Percentiles rank a stretch among this genome's conserved stretches.
Evolutionary conservation across 2,329 filamentous ascomycete genomes (phyloP).

Genomic region (Penicillium hesseltinei): DNA sequence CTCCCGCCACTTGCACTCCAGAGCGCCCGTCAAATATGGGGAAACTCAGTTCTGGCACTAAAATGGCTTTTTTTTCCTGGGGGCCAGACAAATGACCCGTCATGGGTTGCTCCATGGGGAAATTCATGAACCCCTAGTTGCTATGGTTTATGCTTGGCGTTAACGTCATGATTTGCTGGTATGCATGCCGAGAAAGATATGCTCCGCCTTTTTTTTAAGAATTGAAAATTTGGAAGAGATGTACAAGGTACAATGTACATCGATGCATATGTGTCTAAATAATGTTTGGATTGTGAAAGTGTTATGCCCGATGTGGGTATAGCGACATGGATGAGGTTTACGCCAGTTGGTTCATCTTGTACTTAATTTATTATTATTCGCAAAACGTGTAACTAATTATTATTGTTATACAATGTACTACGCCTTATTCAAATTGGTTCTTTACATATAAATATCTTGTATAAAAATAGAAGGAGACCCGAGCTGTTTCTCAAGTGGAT

Average conservation of each 20-base stretch:
- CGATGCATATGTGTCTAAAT: neutral
- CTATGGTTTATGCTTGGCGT: slow-evolving; percentile 21
- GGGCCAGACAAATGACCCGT: neutral
- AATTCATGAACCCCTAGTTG: neutral
- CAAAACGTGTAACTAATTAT: neutral
- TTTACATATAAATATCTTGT: neutral
- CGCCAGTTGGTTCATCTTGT: neutral
- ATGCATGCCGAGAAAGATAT: slow-evolving; percentile 11
- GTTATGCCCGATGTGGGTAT: neutral
- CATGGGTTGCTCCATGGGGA: neutral
- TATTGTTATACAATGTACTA: neutral
- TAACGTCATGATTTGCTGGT: slow-evolving; percentile 19
- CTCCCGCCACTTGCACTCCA: slow-evolving; percentile 10
- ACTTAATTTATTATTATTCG: neutral
- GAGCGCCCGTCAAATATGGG: slow-evolving; percentile 2
- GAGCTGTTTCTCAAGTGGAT: slow-evolving; percentile 1
- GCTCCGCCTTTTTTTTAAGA: neutral
- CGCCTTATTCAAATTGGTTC: too few species aligned
- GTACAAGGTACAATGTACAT: neutral
- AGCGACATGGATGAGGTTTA: neutral
- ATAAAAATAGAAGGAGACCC: slow-evolving; percentile 3
- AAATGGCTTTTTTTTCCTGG: neutral
- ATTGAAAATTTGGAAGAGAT: neutral
- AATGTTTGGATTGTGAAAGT: neutral
- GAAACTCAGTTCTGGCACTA: slow-evolving; percentile 8